These are phyloP conservation scores for Blastobotrys persicus DNA, from an alignment of 1,139 yeast species.

Conservation along the genomic window DNA sequence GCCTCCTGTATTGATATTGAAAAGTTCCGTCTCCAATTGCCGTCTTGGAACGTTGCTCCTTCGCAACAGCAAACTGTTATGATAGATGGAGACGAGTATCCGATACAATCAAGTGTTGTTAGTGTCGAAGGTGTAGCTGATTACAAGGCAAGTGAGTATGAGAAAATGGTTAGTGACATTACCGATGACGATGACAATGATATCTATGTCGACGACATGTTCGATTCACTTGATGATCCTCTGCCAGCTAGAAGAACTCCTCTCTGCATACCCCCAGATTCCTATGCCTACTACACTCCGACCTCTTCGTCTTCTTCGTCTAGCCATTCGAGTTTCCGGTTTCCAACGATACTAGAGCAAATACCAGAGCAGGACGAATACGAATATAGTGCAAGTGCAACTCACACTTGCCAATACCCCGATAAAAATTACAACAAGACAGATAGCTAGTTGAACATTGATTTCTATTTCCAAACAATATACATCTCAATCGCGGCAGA, in stretches of 20 bases:
- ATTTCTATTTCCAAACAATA: too few species aligned
- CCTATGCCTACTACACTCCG: neutral
- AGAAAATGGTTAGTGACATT: neutral
- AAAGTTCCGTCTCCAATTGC: neutral
- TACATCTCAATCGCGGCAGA: too few species aligned
- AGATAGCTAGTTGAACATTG: too few species aligned
- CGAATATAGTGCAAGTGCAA: too few species aligned
- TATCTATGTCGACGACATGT: neutral
- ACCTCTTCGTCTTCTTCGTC: neutral
- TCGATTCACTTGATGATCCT: neutral
- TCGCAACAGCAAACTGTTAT: neutral
- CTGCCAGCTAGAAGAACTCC: neutral
- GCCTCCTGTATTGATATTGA: neutral
- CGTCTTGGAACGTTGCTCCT: neutral
- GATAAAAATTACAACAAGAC: too few species aligned
- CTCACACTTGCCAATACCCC: too few species aligned
- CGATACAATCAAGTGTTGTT: neutral
- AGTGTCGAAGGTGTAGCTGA: neutral
- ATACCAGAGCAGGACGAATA: neutral
- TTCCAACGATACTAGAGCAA: neutral
- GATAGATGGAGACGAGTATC: neutral
- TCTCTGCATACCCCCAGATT: neutral
- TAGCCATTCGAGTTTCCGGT: neutral
- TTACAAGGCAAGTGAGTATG: neutral
- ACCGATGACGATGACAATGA: neutral